Evolutionary conservation across 345 rosid genomes (phyloP).

Genomic region (Sonneratia caseolaris): DNA sequence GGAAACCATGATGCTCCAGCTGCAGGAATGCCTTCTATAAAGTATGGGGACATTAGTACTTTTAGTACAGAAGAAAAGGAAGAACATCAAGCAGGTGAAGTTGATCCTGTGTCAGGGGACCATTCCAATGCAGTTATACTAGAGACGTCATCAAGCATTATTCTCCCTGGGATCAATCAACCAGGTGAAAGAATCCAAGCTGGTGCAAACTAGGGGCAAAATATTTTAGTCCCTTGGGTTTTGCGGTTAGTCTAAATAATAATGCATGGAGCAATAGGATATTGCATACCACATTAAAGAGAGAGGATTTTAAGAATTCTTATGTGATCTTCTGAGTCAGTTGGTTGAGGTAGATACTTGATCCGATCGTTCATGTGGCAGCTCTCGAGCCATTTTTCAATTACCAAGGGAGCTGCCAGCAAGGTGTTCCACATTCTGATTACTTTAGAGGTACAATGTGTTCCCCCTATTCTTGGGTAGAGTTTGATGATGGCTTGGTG

Average conservation of each 20-base stretch:
- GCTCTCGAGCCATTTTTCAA: background rate
- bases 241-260: background rate
- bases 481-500: background rate
- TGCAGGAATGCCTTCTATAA: background rate
- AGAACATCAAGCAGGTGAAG: background rate
- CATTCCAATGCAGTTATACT: background rate
- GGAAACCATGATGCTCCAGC: background rate
- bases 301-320: background rate
- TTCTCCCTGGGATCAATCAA: conserved; percentile 19
- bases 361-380: background rate
- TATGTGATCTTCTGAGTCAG: background rate
- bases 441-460: background rate
- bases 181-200: conserved; percentile 26
- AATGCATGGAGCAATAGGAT: background rate
- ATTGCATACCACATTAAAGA: background rate
- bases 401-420: background rate
- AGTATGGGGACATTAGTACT: background rate
- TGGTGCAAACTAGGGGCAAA: conserved; percentile 10
- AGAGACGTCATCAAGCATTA: conserved; percentile 17
- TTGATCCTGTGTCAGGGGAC: background rate
- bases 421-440: background rate
- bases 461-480: background rate
- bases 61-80: background rate
- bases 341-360: background rate
- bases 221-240: background rate